A percentile compares a stretch with the other conserved stretches of the same genome.
phyloP scores from a whole-genome alignment of 2,329 filamentous ascomycete species.

The Epichloe sibirici region DNA sequence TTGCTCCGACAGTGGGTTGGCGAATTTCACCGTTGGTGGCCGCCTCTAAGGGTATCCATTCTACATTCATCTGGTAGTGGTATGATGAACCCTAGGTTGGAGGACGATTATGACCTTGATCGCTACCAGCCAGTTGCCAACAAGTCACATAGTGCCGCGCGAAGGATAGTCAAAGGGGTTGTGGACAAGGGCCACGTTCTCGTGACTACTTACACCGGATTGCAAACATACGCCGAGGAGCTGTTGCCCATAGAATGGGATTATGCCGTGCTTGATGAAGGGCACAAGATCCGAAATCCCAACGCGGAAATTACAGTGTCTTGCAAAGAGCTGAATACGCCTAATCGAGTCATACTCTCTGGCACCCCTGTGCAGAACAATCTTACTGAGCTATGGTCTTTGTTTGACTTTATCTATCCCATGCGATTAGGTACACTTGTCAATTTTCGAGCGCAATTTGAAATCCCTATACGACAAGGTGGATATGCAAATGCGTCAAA shows the following conservation, averaged over 20 bases:
- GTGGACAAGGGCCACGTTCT: conserved; percentile 79
- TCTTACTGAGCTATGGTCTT: conserved; percentile 83
- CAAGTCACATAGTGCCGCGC: conserved; percentile 46
- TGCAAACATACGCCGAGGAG: conserved; percentile 83
- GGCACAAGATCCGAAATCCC: conserved; percentile 95
- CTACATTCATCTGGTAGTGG: conserved; percentile 91
- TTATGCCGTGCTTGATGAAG: conserved; percentile 89
- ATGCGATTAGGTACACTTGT: conserved; percentile 90
- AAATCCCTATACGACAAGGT: conserved; percentile 83
- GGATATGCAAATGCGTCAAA: conserved; percentile 95
- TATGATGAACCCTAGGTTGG: conserved; percentile 72
- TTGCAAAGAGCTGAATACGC: conserved; percentile 84
- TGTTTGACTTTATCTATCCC: conserved; percentile 95
- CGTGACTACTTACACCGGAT: conserved; percentile 87
- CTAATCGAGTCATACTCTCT: conserved; percentile 84
- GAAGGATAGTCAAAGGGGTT: conserved; percentile 71
- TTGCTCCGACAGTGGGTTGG: conserved; percentile 97
- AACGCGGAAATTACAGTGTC: conserved; percentile 90
- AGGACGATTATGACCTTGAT: conserved; percentile 40
- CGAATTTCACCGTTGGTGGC: conserved; percentile 98
- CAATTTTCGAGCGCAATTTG: conserved; percentile 82
- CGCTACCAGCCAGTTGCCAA: conserved; percentile 22
- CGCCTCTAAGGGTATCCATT: conserved; percentile 91
- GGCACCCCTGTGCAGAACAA: conserved; percentile 98
- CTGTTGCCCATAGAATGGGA: conserved; percentile 80